These are phyloP conservation scores for Trichosporon sp. DNA, from an alignment of 1,284 basidiomycete species.

Conservation along the genomic window DNA sequence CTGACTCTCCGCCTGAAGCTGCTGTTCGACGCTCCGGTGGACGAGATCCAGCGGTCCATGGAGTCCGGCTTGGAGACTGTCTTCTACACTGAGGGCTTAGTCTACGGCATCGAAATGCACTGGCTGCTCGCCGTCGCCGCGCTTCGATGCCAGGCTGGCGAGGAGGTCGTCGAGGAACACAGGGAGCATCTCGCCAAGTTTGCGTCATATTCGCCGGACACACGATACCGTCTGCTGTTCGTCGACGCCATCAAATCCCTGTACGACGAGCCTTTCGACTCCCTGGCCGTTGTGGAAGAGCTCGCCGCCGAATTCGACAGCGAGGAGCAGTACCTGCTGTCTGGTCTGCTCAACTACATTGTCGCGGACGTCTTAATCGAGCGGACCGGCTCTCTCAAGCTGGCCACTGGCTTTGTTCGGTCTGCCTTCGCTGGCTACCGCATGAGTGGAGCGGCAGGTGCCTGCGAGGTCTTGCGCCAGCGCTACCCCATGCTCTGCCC, in stretches of 20 bases:
- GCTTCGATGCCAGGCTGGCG: slow-evolving; percentile 12
- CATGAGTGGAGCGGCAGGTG: slow-evolving; percentile 11
- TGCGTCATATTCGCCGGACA: slow-evolving; percentile 14
- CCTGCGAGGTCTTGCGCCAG: slow-evolving; percentile 22
- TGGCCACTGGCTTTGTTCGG: slow-evolving; percentile 21
- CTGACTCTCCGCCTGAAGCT: slow-evolving; percentile 27
- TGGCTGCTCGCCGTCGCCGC: slow-evolving; percentile 22
- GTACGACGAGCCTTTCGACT: slow-evolving; percentile 8
- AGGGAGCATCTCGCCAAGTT: slow-evolving; percentile 7
- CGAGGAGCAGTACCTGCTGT: slow-evolving; percentile 16
- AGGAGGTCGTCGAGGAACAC: slow-evolving; percentile 1
- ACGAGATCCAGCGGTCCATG: slow-evolving; percentile 11
- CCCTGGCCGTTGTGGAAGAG: slow-evolving; percentile 15
- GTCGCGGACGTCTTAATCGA: slow-evolving; percentile 17
- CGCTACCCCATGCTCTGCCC: slow-evolving; percentile 15
- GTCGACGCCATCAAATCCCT: slow-evolving; percentile 6
- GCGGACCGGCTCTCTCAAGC: slow-evolving; percentile 14
- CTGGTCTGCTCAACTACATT: slow-evolving; percentile 25
- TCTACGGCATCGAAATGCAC: slow-evolving; percentile 23
- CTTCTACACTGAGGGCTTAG: slow-evolving; percentile 12
- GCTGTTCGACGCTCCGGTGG: slow-evolving; percentile 30
- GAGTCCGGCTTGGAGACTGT: not conserved
- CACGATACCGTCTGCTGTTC: slow-evolving; percentile 9
- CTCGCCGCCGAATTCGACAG: slow-evolving; percentile 18
- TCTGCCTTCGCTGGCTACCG: slow-evolving; percentile 17